Percentiles rank a stretch among this genome's conserved stretches.
These are phyloP conservation scores for Colletotrichum tofieldiae DNA, from an alignment of 2,329 filamentous ascomycete genomes.

Conservation along the genomic window DNA sequence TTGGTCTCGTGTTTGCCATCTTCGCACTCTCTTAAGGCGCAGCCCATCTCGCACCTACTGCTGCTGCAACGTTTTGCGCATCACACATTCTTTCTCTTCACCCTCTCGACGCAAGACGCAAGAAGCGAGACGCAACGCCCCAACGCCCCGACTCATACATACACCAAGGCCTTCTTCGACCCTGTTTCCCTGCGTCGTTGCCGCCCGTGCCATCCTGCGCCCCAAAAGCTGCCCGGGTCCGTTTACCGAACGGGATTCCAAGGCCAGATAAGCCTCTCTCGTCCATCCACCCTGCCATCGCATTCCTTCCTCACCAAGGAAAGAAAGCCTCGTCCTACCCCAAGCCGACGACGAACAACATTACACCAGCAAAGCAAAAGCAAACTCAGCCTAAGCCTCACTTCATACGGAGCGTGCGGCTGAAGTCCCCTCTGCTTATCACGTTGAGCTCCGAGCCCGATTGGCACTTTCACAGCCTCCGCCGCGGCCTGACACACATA, in stretches of 20 bases:
- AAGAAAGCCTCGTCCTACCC: constrained; percentile 7
- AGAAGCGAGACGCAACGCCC: neutral
- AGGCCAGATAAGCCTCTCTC: constrained; percentile 26
- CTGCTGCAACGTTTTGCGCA: neutral
- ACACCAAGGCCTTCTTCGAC: constrained; percentile 10
- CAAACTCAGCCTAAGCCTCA: constrained; percentile 27
- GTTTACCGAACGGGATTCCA: constrained; percentile 4
- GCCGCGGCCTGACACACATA: constrained; percentile 27
- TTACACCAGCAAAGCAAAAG: neutral
- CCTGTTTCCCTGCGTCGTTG: constrained; percentile 23
- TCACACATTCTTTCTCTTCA: neutral
- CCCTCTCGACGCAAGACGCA: neutral
- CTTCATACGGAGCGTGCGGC: constrained; percentile 29
- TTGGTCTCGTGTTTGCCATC: neutral
- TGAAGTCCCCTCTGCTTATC: constrained; percentile 28
- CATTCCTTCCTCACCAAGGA: neutral
- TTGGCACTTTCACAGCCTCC: constrained; percentile 34
- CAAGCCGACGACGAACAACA: neutral
- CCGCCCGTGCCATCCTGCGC: constrained; percentile 29
- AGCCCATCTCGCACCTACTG: neutral
- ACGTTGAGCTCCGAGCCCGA: constrained; percentile 23
- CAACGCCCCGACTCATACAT: constrained; percentile 15
- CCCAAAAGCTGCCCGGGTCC: constrained; percentile 16
- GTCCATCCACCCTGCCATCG: constrained; percentile 1
- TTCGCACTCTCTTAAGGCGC: neutral